Percentiles rank a stretch among this genome's conserved stretches.
These are phyloP conservation scores for Thalassiosira mediterranea DNA, from an alignment of 352 stramenopile species.

Conservation along the genomic window DNA sequence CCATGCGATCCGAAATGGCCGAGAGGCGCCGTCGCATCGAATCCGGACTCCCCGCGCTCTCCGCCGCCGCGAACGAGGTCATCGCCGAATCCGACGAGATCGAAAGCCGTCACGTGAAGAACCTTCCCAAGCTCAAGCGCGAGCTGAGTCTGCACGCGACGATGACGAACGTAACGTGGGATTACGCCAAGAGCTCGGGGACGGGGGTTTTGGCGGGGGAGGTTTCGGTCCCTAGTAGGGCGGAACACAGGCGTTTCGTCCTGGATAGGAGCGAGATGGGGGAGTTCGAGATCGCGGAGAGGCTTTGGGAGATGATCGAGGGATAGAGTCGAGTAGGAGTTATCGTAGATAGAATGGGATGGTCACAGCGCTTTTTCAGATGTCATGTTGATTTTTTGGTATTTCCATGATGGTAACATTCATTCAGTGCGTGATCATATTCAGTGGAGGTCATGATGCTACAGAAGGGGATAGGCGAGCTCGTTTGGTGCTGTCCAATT, in stretches of 20 bases:
- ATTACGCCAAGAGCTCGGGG: constrained; percentile 19
- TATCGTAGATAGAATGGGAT: too few species aligned
- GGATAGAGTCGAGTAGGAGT: too few species aligned
- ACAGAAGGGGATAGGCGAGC: too few species aligned
- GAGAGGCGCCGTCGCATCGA: not conserved
- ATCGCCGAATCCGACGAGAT: not conserved
- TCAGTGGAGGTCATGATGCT: too few species aligned
- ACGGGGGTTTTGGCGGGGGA: constrained; percentile 24
- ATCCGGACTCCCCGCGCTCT: not conserved
- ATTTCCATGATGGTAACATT: too few species aligned
- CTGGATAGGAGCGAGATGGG: constrained; percentile 12
- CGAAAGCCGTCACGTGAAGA: not conserved
- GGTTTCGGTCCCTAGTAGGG: constrained; percentile 32
- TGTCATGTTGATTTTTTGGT: too few species aligned
- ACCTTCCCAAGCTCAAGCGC: constrained; percentile 17
- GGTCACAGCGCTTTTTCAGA: too few species aligned
- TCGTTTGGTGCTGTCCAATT: too few species aligned
- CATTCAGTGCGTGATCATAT: too few species aligned
- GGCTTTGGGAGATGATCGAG: constrained; percentile 41
- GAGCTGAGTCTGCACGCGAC: constrained; percentile 23
- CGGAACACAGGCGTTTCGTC: constrained; percentile 23
- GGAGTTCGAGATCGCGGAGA: constrained; percentile 42
- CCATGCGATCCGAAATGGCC: not conserved
- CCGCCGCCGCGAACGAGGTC: not conserved
- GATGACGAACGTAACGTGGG: constrained; percentile 51